Evolutionary conservation across 1,284 basidiomycete genomes (phyloP), one percentile per base, ranked within the genome.

Genomic region (Mrakiaceae sp.): DNA sequence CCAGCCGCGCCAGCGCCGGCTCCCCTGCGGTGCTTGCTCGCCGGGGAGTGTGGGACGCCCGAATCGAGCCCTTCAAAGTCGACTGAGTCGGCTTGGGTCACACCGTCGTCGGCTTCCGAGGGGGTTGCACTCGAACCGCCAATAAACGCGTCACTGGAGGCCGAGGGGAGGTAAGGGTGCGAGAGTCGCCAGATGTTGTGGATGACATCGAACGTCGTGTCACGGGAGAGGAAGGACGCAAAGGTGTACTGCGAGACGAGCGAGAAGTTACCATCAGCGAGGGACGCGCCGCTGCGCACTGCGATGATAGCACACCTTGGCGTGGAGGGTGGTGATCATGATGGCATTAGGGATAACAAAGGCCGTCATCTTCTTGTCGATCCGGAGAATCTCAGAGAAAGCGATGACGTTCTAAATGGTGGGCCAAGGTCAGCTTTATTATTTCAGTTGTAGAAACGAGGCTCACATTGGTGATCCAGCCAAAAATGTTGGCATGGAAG

Each of bases 311-410:
- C 77, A 62, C 43, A 78, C 78, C 67, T 79, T 79, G 51, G 77
- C 75, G 67, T 87, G 85, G 43, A 84, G 81, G 0, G 95, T 97
- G 11, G 87, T 84, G 63, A 98, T 83, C 71, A 89, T 88, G 70
- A 99, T 95, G 8, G 93, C 95, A 74, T 98, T 99, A 11, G 96
- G 95, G 68, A 98, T 99, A 66, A 99, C 91, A 70, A 96, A 89
- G 1, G 95, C 95, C 0, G 96, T 98, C 91, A 95, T 98, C 71
- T 87, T 90, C 81, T 98, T 98, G 74, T 98, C 95, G 56, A 99
- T 84, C 11, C 84, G 80, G 48, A 83, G 86, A 65, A 98, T 87
- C 70, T 98, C 93, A 72, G 86, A 84, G 70, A 98, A 96, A 3
- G 95, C 88, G 66, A 98, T 85, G 52, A 87, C 86, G 68, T 97